Conservation (phyloP, 1,139 yeast species). For the Protomyces lactucae-debilis region DNA sequence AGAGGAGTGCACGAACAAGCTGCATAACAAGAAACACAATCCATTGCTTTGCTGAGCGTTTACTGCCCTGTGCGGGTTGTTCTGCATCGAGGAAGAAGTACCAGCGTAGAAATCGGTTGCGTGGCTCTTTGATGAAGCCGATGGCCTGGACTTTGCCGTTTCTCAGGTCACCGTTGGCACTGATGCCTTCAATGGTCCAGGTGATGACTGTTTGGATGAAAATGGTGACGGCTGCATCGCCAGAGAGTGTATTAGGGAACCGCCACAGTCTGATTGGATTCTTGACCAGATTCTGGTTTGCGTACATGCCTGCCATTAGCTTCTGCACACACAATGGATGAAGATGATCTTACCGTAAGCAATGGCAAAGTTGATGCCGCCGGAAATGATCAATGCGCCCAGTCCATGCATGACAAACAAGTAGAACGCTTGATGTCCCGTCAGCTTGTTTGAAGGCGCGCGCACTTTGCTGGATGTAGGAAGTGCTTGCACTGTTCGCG, state of each 20-base stretch:
- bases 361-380: constrained; percentile 28
- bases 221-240: constrained; percentile 28
- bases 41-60: constrained; percentile 9
- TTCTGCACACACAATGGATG: not conserved
- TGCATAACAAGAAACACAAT: constrained; percentile 4
- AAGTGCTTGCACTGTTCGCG: not conserved
- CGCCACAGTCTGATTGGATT: constrained; percentile 26
- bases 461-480: not conserved
- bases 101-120: constrained; percentile 10
- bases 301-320: constrained; percentile 14
- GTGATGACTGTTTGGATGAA: constrained; percentile 23
- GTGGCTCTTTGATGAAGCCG: constrained; percentile 18
- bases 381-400: constrained; percentile 27
- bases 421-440: constrained; percentile 11
- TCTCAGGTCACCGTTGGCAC: constrained; percentile 22
- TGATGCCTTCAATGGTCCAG: constrained; percentile 17
- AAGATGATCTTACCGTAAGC: constrained; percentile 19
- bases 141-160: constrained; percentile 23
- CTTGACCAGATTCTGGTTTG: not conserved
- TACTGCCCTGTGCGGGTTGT: constrained; percentile 5
- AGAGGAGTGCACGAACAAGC: constrained; percentile 9
- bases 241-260: constrained; percentile 29
- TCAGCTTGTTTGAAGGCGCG: not conserved
- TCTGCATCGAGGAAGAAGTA: constrained; percentile 21
- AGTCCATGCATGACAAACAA: constrained; percentile 20